Percentiles rank a stretch among this genome's conserved stretches.
phyloP scores from a whole-genome alignment of 2,329 filamentous ascomycete species.

The Juglanconis oblonga region DNA sequence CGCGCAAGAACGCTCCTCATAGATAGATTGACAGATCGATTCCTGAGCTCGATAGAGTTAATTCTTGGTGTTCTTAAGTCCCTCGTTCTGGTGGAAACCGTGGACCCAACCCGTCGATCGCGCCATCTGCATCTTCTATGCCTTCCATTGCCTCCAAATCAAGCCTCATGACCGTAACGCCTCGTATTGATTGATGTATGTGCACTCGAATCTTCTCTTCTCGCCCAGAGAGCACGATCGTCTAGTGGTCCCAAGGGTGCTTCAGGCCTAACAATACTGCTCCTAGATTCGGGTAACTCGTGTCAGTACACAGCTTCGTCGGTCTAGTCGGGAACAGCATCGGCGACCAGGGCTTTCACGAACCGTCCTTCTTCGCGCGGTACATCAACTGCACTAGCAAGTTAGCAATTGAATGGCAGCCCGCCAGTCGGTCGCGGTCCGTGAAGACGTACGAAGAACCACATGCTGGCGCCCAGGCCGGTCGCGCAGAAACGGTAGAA shows the following conservation, averaged over 20 bases:
- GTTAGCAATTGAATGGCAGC: slow-evolving; percentile 20
- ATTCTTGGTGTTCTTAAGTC: background rate
- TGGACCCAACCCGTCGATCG: background rate
- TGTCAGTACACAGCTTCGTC: background rate
- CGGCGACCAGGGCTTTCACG: slow-evolving; percentile 10
- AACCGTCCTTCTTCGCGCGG: slow-evolving; percentile 91
- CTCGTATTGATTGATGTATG: background rate
- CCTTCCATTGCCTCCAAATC: background rate
- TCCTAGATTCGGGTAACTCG: slow-evolving; percentile 36
- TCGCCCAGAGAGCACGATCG: background rate
- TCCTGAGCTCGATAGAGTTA: background rate
- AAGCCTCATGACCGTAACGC: background rate
- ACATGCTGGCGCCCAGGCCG: slow-evolving; percentile 91
- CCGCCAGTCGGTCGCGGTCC: background rate
- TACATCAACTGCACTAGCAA: slow-evolving; percentile 76
- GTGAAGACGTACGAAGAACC: slow-evolving; percentile 81
- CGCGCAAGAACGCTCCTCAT: background rate
- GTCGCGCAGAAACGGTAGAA: slow-evolving; percentile 86
- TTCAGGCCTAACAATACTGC: slow-evolving; percentile 86
- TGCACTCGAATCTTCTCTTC: slow-evolving; percentile 8
- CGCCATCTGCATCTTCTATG: background rate
- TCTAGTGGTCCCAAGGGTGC: slow-evolving; percentile 91
- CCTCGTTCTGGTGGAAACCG: background rate
- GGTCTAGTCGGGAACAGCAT: background rate
- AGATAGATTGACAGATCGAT: background rate